A percentile compares a stretch with the other conserved stretches of the same genome.
These are phyloP conservation scores for Albifimbria verrucaria DNA, from an alignment of 2,329 filamentous ascomycete species.

Conservation along the genomic window DNA sequence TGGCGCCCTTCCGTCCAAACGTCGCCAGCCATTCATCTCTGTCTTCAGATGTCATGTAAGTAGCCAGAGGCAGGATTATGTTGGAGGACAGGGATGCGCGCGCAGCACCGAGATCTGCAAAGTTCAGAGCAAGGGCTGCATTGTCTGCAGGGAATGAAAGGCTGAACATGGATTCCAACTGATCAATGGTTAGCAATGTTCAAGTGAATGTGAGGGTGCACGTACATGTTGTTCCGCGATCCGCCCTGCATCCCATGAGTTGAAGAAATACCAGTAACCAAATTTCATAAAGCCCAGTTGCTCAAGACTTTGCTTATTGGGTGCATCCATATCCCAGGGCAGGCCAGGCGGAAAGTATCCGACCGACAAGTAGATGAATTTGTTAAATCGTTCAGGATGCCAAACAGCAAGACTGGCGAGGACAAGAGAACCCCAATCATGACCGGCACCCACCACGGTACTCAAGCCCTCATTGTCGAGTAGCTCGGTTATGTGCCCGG, in stretches of 20 bases:
- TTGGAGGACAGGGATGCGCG: slow-evolving; percentile 10
- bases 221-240: slow-evolving; percentile 8
- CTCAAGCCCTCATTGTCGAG: slow-evolving; percentile 22
- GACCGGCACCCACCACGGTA: slow-evolving; percentile 41
- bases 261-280: slow-evolving; percentile 18
- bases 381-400: slow-evolving; percentile 17
- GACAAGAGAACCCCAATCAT: slow-evolving; percentile 36
- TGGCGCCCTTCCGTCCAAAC: slow-evolving; percentile 8
- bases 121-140: slow-evolving; percentile 3
- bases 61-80: slow-evolving; percentile 5
- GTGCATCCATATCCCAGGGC: slow-evolving; percentile 8
- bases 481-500: slow-evolving; percentile 22
- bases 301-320: slow-evolving; percentile 7
- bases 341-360: slow-evolving; percentile 10
- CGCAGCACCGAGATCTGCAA: slow-evolving; percentile 9
- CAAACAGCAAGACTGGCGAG: slow-evolving; percentile 23
- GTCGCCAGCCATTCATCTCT: slow-evolving; percentile 6
- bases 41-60: slow-evolving; percentile 10
- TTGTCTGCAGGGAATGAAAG: slow-evolving; percentile 12
- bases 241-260: slow-evolving; percentile 10
- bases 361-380: slow-evolving; percentile 6
- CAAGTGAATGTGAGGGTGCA: background rate
- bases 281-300: slow-evolving; percentile 12
- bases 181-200: too few relatives aligned
- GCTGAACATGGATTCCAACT: slow-evolving; percentile 17